Base-by-base conservation (phyloP, 2,329 filamentous ascomycete species). In the Penicillium sp. region DNA sequence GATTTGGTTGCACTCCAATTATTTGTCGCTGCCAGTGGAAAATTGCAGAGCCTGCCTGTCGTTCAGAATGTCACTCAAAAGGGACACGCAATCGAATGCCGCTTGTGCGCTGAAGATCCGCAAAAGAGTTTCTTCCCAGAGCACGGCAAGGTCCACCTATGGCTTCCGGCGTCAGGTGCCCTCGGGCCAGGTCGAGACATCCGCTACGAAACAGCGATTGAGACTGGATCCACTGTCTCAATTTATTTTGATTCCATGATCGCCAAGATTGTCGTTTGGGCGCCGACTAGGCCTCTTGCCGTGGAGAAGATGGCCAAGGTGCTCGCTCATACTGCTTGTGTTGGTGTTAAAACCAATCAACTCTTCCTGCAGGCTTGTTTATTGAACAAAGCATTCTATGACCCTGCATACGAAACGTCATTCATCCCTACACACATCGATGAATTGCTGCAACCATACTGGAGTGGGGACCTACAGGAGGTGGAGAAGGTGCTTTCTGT, bases 301-400 rank as follows among this genome's bases (percentile, higher is more conserved):
- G 70, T 75, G 15, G 60, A 68, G 32, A 74, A 71, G 45, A 74
- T 75, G 69, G 60, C 42, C 6, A 55, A 61, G 5, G 64, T 72
- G 1, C 61, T 76, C 1, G 62, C 68, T 0, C 55, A 72, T 15
- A 75, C 72, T 1, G 69, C 85, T 73, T 90, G 90, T 64, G 87
- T 89, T 82, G 87, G 90, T 75, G 89, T 90, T 18, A 66, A 62
- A 35, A 71, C 68, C 3, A 71, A 71, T 46, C 68, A 70, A 41
- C 59, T 67, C 1, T 68, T 70, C 37, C 57, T 71, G 35, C 68
- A 68, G 42, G 55, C 58, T 4, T 69, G 62, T 40, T 56, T 71
- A 6, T 31, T 63, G 27, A 61, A 65, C 23, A 9, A 42, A 2
- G 62, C 47, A 2, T 71, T 71, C 46, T 61, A 52, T 82, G 88